Conservation (phyloP, 495 filamentous ascomycete species). For the Penicillium verhagenii region DNA sequence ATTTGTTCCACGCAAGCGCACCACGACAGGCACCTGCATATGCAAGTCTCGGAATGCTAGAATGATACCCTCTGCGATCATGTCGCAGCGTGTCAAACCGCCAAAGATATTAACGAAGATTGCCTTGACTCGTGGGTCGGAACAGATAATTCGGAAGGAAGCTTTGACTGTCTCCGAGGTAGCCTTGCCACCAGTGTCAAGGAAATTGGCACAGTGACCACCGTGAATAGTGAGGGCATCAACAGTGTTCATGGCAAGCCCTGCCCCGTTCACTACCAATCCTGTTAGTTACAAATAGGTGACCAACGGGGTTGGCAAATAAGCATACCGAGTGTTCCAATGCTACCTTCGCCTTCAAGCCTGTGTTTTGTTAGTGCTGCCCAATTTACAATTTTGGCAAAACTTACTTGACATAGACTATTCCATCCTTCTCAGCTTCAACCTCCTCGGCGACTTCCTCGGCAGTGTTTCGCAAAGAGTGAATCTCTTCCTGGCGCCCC, state of each 20-base stretch:
- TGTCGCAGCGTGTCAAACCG: conserved; percentile 77
- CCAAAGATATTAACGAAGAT: conserved; percentile 93
- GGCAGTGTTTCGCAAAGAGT: conserved; percentile 51
- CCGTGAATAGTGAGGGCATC: conserved; percentile 69
- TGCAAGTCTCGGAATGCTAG: conserved; percentile 72
- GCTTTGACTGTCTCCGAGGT: conserved; percentile 80
- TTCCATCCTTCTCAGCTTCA: conserved; percentile 67
- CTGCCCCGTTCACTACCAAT: conserved; percentile 73
- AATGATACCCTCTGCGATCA: conserved; percentile 85
- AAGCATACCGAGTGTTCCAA: conserved; percentile 62
- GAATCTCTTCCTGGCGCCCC: conserved; percentile 63
- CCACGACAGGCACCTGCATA: conserved; percentile 73
- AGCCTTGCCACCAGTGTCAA: conserved; percentile 89
- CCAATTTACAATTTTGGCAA: not conserved
- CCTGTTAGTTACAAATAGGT: not conserved
- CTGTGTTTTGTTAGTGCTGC: conserved; percentile 24
- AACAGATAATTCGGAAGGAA: conserved; percentile 69
- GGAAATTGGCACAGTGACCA: conserved; percentile 72
- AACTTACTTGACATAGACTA: conserved; percentile 65
- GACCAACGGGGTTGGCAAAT: not conserved
- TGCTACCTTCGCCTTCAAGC: conserved; percentile 49
- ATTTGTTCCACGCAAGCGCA: conserved; percentile 80
- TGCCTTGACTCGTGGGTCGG: conserved; percentile 66
- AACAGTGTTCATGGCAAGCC: conserved; percentile 89
- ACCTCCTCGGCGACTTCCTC: conserved; percentile 58